Conservation (phyloP, 1,139 yeast species). For the Hansenula sp. region DNA sequence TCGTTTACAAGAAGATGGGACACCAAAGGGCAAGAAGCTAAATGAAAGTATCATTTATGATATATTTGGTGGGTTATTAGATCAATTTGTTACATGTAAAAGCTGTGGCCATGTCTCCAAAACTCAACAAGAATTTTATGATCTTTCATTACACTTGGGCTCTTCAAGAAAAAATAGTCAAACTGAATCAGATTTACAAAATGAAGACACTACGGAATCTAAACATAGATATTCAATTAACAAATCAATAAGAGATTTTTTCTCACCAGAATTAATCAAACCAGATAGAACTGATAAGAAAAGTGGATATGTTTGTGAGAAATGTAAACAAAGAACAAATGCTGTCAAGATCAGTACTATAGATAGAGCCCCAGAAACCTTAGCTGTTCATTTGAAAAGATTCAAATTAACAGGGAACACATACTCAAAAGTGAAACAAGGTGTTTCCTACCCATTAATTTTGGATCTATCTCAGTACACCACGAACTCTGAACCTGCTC, state of each 20-base stretch:
- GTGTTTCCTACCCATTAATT: constrained; percentile 74
- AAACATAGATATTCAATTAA: constrained; percentile 56
- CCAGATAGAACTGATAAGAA: constrained; percentile 54
- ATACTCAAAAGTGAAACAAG: constrained; percentile 84
- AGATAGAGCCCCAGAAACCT: constrained; percentile 81
- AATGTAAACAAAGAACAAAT: constrained; percentile 70
- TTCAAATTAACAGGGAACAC: constrained; percentile 79
- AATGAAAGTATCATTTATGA: constrained; percentile 83
- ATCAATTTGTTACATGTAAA: constrained; percentile 81
- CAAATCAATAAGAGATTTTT: constrained; percentile 73
- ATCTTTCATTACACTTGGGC: constrained; percentile 68
- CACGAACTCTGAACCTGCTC: constrained; percentile 42
- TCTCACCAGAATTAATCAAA: constrained; percentile 73
- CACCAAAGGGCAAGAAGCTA: constrained; percentile 82
- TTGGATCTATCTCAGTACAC: constrained; percentile 71
- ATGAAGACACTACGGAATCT: constrained; percentile 14
- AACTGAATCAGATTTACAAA: constrained; percentile 4
- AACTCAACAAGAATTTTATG: constrained; percentile 93
- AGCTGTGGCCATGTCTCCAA: constrained; percentile 78
- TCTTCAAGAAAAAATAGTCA: constrained; percentile 17
- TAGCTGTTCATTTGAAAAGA: constrained; percentile 82
- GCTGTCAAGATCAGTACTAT: constrained; percentile 77
- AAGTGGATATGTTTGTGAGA: constrained; percentile 81
- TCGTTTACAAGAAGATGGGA: constrained; percentile 85
- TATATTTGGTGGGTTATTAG: constrained; percentile 86